These are phyloP conservation scores for Saturnispora saitoi DNA, from an alignment of 805 yeast genomes.

Conservation along the genomic window DNA sequence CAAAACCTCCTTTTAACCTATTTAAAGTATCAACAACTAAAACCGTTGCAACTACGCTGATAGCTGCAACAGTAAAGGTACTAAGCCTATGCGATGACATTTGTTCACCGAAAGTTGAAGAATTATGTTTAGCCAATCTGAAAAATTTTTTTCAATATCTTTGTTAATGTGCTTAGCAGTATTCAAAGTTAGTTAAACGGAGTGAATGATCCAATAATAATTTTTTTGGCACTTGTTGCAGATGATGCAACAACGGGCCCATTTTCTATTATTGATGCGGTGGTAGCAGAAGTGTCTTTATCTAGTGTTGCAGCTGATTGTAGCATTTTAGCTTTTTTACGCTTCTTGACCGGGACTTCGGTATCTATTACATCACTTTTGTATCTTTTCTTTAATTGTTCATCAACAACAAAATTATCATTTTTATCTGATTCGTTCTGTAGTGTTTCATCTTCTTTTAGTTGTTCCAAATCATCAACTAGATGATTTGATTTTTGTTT, in stretches of 20 bases:
- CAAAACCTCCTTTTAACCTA: background rate
- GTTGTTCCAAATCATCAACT: background rate
- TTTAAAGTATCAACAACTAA: constrained; percentile 3
- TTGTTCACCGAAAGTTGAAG: background rate
- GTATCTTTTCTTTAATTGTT: background rate
- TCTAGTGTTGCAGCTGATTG: background rate
- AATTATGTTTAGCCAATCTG: background rate
- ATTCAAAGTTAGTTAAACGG: background rate
- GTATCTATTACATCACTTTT: background rate
- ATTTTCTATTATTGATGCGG: background rate
- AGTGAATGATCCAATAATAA: constrained; percentile 14
- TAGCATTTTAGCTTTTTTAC: background rate
- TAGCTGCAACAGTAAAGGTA: background rate
- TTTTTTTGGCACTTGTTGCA: constrained; percentile 10
- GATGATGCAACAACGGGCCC: constrained; percentile 12
- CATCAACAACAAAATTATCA: background rate
- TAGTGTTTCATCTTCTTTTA: background rate
- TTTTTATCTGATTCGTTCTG: background rate
- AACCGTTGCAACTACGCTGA: constrained; percentile 1
- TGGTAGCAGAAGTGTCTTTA: background rate
- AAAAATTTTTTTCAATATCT: background rate
- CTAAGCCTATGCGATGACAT: background rate
- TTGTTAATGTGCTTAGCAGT: background rate
- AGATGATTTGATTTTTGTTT: background rate
- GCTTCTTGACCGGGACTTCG: background rate